Conservation (phyloP, 805 yeast genomes). For the Starmerella geochares region DNA sequence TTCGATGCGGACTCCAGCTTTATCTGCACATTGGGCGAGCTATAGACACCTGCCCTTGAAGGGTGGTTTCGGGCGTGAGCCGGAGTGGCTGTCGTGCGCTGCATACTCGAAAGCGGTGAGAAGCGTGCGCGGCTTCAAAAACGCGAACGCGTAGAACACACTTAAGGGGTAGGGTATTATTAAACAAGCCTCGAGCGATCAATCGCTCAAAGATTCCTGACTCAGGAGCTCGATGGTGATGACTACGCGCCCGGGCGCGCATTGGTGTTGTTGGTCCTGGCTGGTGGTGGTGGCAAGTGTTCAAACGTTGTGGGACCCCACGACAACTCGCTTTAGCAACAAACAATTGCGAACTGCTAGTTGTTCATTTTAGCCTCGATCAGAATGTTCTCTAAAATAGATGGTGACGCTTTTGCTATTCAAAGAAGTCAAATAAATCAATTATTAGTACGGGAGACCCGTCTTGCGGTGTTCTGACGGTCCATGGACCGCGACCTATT, state of each 20-base stretch:
- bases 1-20: slow-evolving; percentile 16
- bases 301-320: too few relatives aligned
- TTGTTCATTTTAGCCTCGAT: too few relatives aligned
- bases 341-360: too few relatives aligned
- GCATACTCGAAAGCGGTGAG: background rate
- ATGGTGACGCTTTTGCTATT: background rate
- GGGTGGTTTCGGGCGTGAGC: background rate
- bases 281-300: too few relatives aligned
- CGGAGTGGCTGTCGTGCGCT: background rate
- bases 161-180: background rate
- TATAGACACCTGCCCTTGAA: background rate
- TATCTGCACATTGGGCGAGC: slow-evolving; percentile 4
- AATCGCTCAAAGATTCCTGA: too few relatives aligned
- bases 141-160: background rate
- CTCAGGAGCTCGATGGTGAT: too few relatives aligned
- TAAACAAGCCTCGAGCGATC: too few relatives aligned
- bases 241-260: too few relatives aligned
- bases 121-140: too few relatives aligned
- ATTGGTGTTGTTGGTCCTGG: too few relatives aligned
- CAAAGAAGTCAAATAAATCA: background rate
- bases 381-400: too few relatives aligned
- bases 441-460: slow-evolving; percentile 1
- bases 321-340: too few relatives aligned
- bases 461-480: background rate
- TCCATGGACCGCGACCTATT: slow-evolving; percentile 20